phyloP scores from a whole-genome alignment of 176 grass and related monocot species.

The Elaeis guineensis region DNA sequence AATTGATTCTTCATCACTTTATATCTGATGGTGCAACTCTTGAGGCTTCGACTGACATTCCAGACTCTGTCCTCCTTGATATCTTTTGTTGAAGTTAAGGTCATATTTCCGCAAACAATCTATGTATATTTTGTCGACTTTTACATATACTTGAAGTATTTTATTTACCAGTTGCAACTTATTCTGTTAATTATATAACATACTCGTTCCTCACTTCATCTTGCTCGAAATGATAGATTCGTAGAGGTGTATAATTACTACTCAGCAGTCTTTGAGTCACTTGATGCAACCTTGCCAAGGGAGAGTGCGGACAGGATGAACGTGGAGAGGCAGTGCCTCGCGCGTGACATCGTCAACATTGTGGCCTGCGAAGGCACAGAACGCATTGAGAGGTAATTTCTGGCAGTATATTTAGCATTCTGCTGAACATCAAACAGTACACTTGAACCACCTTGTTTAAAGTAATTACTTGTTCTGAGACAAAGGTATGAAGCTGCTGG shows the following conservation, averaged over 20 bases:
- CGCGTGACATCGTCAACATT: slow-evolving; percentile 93
- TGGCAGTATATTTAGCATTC: background rate
- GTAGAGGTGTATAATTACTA: slow-evolving; percentile 93
- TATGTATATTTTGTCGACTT: no score
- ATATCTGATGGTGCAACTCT: no score
- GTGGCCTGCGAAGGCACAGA: slow-evolving; percentile 90
- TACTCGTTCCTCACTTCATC: no score
- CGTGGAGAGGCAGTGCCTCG: slow-evolving; percentile 90
- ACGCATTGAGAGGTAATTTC: slow-evolving; percentile 86
- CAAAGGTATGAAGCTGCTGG: slow-evolving; percentile 83
- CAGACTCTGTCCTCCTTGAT: no score
- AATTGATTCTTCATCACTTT: no score
- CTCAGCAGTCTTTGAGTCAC: slow-evolving; percentile 82
- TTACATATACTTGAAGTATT: no score
- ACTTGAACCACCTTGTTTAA: background rate
- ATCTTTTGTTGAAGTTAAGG: no score
- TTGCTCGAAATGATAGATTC: slow-evolving; percentile 33
- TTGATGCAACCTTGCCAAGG: slow-evolving; percentile 89
- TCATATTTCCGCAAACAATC: no score
- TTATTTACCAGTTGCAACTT: no score
- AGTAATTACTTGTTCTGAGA: slow-evolving; percentile 1
- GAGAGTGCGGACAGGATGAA: slow-evolving; percentile 89
- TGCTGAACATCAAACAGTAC: background rate
- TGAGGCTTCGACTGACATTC: no score
- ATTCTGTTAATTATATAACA: no score